These are phyloP conservation scores for Thelephora aurantiotincta DNA, from an alignment of 768 basidiomycete genomes.

Conservation along the genomic window DNA sequence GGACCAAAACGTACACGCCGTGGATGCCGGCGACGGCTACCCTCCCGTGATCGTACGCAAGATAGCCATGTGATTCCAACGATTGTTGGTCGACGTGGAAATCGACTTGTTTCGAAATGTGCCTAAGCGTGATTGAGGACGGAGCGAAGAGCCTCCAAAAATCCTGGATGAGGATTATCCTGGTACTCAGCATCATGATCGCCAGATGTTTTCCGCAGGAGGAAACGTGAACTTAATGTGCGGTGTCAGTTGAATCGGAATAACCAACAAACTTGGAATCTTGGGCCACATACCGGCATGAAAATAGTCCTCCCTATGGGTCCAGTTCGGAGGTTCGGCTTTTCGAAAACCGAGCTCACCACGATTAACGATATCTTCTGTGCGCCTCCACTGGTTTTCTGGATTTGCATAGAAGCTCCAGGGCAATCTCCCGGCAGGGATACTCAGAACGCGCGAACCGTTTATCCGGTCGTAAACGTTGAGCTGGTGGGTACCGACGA, in stretches of 20 bases:
- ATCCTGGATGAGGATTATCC: conserved; percentile 20
- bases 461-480: conserved; percentile 39
- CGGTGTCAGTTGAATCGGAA: conserved; percentile 1
- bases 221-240: conserved; percentile 21
- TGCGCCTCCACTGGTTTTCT: neutral
- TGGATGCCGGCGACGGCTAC: neutral
- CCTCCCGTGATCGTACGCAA: neutral
- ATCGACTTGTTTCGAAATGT: neutral
- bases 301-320: conserved; percentile 1
- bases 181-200: conserved; percentile 10
- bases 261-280: neutral
- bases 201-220: conserved; percentile 21
- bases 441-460: conserved; percentile 28
- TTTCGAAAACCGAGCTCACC: neutral
- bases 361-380: neutral
- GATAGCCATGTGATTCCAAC: neutral
- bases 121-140: neutral
- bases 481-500: conserved; percentile 35
- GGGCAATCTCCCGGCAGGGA: conserved; percentile 4
- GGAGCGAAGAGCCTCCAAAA: conserved; percentile 15
- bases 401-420: neutral
- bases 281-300: conserved; percentile 4
- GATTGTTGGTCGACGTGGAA: neutral
- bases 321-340: neutral
- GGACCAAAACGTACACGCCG: neutral